A percentile compares a stretch with the other conserved stretches of the same genome.
Evolutionary conservation across 345 rosid species (phyloP).

Genomic region (Eucalyptus rudis): DNA sequence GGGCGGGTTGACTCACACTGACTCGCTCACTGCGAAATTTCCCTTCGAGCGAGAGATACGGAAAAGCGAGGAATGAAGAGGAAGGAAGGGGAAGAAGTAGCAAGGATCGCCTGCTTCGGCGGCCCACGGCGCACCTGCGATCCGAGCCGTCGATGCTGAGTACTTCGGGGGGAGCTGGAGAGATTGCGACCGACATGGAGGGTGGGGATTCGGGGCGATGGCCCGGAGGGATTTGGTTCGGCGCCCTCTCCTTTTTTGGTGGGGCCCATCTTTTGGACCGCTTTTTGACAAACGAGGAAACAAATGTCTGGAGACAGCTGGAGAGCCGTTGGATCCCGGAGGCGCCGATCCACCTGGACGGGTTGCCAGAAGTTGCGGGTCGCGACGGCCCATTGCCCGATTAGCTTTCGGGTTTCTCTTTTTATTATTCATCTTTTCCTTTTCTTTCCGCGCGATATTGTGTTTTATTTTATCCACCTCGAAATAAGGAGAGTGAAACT

Average conservation of each 20-base stretch:
- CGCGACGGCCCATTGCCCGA: background rate
- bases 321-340: background rate
- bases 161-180: background rate
- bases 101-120: background rate
- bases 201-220: background rate
- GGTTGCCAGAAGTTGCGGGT: background rate
- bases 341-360: background rate
- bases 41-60: no score
- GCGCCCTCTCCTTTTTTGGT: background rate
- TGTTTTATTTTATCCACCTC: background rate
- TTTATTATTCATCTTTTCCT: background rate
- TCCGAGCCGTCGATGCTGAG: background rate
- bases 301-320: background rate
- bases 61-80: background rate
- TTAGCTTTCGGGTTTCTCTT: background rate
- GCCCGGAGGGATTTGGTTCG: background rate
- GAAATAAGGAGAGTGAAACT: background rate
- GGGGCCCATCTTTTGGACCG: background rate
- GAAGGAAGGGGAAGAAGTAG: background rate
- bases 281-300: background rate
- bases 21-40: background rate
- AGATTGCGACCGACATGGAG: background rate
- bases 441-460: background rate
- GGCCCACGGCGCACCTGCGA: background rate
- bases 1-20: background rate